These are phyloP conservation scores for Pyrenochaeta sp. DNA, from an alignment of 2,329 filamentous ascomycete genomes.

Conservation along the genomic window DNA sequence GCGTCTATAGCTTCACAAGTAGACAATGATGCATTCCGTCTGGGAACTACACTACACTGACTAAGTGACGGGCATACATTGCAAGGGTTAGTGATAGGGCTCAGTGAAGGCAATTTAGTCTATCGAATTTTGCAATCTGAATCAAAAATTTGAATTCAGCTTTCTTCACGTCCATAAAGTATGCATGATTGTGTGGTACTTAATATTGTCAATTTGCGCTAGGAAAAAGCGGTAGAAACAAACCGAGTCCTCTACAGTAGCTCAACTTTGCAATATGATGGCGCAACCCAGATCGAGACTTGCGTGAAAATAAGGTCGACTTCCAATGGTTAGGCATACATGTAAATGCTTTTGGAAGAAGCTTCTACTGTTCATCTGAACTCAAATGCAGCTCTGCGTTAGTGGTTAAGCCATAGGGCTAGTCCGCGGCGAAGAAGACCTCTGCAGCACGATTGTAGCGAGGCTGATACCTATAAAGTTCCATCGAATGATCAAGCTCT, in stretches of 20 bases:
- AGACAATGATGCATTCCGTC: no score
- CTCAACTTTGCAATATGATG: background rate
- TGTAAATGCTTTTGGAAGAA: no score
- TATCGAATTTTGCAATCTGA: background rate
- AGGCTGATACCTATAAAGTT: no score
- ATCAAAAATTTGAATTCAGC: background rate
- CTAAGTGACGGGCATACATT: no score
- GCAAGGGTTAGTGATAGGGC: background rate
- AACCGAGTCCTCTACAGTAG: background rate
- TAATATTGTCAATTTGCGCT: background rate
- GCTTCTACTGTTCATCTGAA: no score
- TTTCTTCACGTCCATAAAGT: background rate
- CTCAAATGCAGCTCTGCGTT: no score
- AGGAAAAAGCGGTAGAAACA: background rate
- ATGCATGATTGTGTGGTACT: background rate
- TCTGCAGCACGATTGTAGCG: no score
- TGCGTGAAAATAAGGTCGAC: background rate
- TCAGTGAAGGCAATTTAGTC: background rate
- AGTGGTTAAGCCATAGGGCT: no score
- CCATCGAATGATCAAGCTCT: no score
- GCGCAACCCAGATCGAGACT: background rate
- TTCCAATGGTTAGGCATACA: background rate
- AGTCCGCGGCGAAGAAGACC: no score
- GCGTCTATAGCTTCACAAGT: no score
- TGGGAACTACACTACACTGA: no score